Conservation (phyloP, 495 filamentous ascomycete species). For the Pseudomonodictys pantanalensis region DNA sequence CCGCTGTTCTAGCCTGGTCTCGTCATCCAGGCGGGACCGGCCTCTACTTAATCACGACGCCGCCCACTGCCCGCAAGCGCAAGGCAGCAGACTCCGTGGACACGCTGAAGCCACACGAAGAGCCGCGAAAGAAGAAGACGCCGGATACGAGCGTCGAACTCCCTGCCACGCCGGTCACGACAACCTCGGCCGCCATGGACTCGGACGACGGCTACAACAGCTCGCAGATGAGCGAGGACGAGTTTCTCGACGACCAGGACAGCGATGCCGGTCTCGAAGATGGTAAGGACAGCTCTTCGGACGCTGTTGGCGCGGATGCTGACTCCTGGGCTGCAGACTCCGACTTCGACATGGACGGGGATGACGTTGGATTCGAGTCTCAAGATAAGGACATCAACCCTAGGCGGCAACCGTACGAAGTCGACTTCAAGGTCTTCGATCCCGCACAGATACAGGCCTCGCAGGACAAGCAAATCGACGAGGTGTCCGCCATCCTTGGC, state of each 20-base stretch:
- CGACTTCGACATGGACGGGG: constrained; percentile 64
- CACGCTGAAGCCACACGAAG: constrained; percentile 45
- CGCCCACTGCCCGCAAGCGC: constrained; percentile 75
- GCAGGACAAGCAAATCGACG: constrained; percentile 79
- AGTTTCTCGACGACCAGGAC: constrained; percentile 64
- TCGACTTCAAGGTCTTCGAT: constrained; percentile 75
- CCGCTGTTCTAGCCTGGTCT: constrained; percentile 35
- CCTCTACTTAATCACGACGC: constrained; percentile 52
- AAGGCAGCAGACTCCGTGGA: constrained; percentile 59
- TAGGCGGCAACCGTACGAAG: constrained; percentile 73
- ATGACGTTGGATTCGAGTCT: constrained; percentile 66
- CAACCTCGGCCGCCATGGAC: constrained; percentile 71
- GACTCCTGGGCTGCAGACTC: constrained; percentile 22
- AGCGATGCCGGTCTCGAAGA: constrained; percentile 52
- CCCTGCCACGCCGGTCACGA: constrained; percentile 62
- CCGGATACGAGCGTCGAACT: constrained; percentile 44
- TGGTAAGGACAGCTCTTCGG: constrained; percentile 3
- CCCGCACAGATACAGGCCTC: constrained; percentile 76
- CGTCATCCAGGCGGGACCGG: constrained; percentile 38
- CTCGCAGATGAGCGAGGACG: constrained; percentile 72
- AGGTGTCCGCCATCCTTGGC: constrained; percentile 83
- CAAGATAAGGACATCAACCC: constrained; percentile 74
- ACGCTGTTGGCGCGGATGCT: constrained; percentile 1
- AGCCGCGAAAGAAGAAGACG: constrained; percentile 45
- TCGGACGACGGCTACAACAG: constrained; percentile 97